phyloP scores from a whole-genome alignment of 352 stramenopile species.

The Globisporangium cystogenes region DNA sequence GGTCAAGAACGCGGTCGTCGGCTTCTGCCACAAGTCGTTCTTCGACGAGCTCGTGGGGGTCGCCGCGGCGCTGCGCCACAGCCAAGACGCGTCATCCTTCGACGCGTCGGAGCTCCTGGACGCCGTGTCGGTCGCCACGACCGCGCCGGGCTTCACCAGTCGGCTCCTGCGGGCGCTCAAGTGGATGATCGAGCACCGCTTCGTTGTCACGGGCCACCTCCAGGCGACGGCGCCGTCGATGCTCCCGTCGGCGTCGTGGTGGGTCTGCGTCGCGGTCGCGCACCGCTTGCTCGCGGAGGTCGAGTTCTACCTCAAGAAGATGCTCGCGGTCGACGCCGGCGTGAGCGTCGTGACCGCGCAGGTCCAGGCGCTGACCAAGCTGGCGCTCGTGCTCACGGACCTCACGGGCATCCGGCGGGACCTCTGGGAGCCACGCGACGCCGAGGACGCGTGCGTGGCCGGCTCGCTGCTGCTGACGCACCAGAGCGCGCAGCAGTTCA shows the following conservation, averaged over 20 bases:
- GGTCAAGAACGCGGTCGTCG: constrained; percentile 41
- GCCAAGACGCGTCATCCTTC: constrained; percentile 17
- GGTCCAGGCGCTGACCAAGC: constrained; percentile 45
- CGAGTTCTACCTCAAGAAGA: constrained; percentile 50
- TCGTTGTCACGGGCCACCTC: constrained; percentile 21
- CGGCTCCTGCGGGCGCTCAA: constrained; percentile 39
- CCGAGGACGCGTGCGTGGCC: constrained; percentile 24
- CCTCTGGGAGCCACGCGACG: constrained; percentile 28
- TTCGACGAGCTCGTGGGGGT: constrained; percentile 42
- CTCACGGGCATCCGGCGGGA: constrained; percentile 38
- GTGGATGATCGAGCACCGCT: constrained; percentile 43
- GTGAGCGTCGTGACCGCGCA: constrained; percentile 31
- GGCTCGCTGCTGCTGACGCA: constrained; percentile 48
- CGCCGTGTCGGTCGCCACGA: constrained; percentile 20
- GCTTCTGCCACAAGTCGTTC: constrained; percentile 45
- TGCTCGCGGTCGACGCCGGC: constrained; percentile 34
- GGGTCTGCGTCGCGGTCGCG: constrained; percentile 40
- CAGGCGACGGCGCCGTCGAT: constrained; percentile 14
- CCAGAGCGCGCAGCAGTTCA: constrained; percentile 54
- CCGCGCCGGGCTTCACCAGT: constrained; percentile 31
- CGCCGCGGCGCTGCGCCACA: constrained; percentile 27
- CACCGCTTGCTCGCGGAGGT: constrained; percentile 52
- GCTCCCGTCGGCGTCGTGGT: constrained; percentile 50
- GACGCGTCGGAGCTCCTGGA: constrained; percentile 32
- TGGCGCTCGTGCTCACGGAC: constrained; percentile 48